These are phyloP conservation scores for Salix purpurea DNA, from an alignment of 345 rosid genomes.

Conservation along the genomic window DNA sequence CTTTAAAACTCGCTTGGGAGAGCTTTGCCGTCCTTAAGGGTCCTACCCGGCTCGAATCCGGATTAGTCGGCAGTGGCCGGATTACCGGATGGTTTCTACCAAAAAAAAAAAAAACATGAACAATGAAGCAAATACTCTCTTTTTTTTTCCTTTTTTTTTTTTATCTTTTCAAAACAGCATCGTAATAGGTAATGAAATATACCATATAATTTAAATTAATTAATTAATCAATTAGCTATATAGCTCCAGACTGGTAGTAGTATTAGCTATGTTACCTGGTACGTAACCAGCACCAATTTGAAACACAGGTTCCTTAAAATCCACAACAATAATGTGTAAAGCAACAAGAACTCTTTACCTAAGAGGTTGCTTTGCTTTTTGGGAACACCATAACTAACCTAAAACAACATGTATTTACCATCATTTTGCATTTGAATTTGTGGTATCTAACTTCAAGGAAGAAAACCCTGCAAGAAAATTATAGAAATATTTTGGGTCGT, in stretches of 20 bases:
- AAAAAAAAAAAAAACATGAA: too few species aligned
- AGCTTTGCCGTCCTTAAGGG: too few species aligned
- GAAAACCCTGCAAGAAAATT: background rate
- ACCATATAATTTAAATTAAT: too few species aligned
- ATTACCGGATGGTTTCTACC: too few species aligned
- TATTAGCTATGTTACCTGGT: conserved; percentile 21
- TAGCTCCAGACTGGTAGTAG: conserved; percentile 15
- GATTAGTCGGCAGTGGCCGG: too few species aligned
- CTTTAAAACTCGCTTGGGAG: too few species aligned
- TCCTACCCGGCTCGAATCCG: too few species aligned
- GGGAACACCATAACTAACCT: conserved; percentile 20
- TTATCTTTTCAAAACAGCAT: too few species aligned
- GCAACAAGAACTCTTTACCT: conserved; percentile 58
- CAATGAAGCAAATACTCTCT: too few species aligned
- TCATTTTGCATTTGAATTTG: conserved; percentile 23
- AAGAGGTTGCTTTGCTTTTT: conserved; percentile 38
- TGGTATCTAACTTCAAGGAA: background rate
- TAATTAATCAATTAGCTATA: too few species aligned
- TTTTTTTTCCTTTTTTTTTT: too few species aligned
- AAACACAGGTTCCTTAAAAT: conserved; percentile 34
- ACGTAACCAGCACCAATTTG: conserved; percentile 13
- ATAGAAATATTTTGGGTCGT: background rate
- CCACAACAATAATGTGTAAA: conserved; percentile 27
- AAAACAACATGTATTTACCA: conserved; percentile 19
- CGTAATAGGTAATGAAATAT: too few species aligned